Base-by-base conservation (phyloP, 106 monocot species). In the Dioscorea dumetorum region DNA sequence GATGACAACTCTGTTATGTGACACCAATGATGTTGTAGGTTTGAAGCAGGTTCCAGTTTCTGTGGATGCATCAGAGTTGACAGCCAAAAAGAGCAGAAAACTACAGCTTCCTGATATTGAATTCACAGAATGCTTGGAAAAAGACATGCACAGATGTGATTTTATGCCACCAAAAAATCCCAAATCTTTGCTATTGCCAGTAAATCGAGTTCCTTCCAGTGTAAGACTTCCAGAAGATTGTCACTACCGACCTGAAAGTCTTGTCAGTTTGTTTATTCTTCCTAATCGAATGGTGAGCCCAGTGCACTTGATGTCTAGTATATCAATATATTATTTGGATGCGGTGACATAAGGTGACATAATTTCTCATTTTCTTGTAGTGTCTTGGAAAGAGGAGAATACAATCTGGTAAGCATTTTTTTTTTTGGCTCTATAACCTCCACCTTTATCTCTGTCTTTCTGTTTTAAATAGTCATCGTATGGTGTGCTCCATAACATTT, bases 151-250 rank as follows among this genome's bases (percentile, higher is more conserved):
- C 50, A 41, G 9, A 8, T 56, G 75, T 62, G 74, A 90, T 22
- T 93, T 99, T 73, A 79, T 67, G 1, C 79, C 81, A 18, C 89
- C 84, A 0, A 90, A 81, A 70, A 90, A 81, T 68, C 75, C 75
- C 57, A 93, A 85, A 64, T 79, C 87, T 24, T 52, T 93, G 56
- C 21, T 87, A 11, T 60, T 90, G 58, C 79, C 85, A 1, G 49
- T 58, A 33, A 90, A 79, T n/a, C 84, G 73, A 78, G 73, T 24
- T 32, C 50, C 81, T 50, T 76, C 78, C 48, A 87, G 66, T 66
- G 79, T 80, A 49, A 80, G 54, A 49, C 93, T 99, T 82, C 99
- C 99, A 73, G 99, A 99, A 83, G 99, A 99, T 71, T 85, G 82
- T 64, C 99, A 99, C 59, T 99, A 99, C 64, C 73, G 68, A 35